Percentiles rank a stretch among this genome's conserved stretches.
These are phyloP conservation scores for Dionaea muscipula DNA, from an alignment of 179 eudicot species.

Conservation along the genomic window DNA sequence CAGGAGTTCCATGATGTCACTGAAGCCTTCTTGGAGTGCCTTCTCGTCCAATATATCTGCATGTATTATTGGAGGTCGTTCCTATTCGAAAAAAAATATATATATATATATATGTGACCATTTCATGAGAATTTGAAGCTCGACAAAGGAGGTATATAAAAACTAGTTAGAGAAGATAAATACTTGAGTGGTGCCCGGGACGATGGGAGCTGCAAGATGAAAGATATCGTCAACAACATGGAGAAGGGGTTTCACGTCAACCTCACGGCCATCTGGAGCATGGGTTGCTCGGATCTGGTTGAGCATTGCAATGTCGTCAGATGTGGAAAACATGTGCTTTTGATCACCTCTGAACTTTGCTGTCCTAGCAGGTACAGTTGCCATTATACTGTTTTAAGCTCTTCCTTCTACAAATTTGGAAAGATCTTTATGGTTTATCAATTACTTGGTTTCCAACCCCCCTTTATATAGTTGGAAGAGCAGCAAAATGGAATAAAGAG, in stretches of 20 bases:
- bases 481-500: conserved; percentile 16
- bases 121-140: neutral
- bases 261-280: conserved; percentile 53
- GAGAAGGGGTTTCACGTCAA: conserved; percentile 45
- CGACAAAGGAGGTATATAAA: too few relatives aligned
- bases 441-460: neutral
- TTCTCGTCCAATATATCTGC: conserved; percentile 35
- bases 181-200: conserved; percentile 26
- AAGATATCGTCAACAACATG: conserved; percentile 50
- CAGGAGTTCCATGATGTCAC: conserved; percentile 39
- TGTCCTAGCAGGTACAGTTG: conserved; percentile 24
- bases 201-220: conserved; percentile 27
- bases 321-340: conserved; percentile 32
- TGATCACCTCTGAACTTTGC: conserved; percentile 31
- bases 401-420: neutral
- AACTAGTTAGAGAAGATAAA: too few relatives aligned
- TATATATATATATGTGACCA: too few relatives aligned
- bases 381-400: conserved; percentile 14
- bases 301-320: conserved; percentile 51
- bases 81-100: conserved; percentile 6
- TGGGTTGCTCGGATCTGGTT: conserved; percentile 48
- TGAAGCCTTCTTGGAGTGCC: conserved; percentile 28
- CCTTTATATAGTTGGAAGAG: conserved; percentile 15
- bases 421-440: conserved; percentile 1
- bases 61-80: conserved; percentile 30